phyloP scores from a whole-genome alignment of 2,329 filamentous ascomycete species.

The Penicillium oxalicum region DNA sequence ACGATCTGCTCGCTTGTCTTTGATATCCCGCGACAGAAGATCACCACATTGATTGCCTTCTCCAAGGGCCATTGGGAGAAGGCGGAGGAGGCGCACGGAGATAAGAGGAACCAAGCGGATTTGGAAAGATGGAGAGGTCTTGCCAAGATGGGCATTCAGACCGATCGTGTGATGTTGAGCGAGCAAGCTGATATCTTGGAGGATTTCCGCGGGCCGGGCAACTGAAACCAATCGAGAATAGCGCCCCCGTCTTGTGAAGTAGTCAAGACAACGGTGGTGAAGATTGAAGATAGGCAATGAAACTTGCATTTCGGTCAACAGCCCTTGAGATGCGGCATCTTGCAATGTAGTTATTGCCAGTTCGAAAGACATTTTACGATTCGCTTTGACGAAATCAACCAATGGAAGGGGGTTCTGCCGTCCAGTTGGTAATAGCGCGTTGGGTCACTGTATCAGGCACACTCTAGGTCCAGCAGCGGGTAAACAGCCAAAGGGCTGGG shows the following conservation, averaged over 20 bases:
- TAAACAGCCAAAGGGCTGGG: too few species aligned
- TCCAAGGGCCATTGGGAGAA: constrained; percentile 54
- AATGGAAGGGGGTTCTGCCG: too few species aligned
- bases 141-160: constrained; percentile 48
- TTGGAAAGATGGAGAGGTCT: constrained; percentile 49
- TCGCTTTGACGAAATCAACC: too few species aligned
- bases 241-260: constrained; percentile 31
- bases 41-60: constrained; percentile 51
- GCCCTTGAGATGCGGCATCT: too few species aligned
- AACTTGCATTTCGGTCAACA: too few species aligned
- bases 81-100: constrained; percentile 47
- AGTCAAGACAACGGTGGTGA: too few species aligned
- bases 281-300: not conserved
- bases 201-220: constrained; percentile 45
- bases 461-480: too few species aligned
- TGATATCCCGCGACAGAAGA: constrained; percentile 46
- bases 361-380: too few species aligned
- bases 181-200: constrained; percentile 51
- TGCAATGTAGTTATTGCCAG: too few species aligned
- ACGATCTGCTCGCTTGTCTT: constrained; percentile 53
- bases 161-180: constrained; percentile 47
- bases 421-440: too few species aligned
- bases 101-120: constrained; percentile 50
- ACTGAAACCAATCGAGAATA: constrained; percentile 42
- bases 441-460: too few species aligned